phyloP scores from a whole-genome alignment of 2,329 filamentous ascomycete species.

The Hypoxylon sp. region DNA sequence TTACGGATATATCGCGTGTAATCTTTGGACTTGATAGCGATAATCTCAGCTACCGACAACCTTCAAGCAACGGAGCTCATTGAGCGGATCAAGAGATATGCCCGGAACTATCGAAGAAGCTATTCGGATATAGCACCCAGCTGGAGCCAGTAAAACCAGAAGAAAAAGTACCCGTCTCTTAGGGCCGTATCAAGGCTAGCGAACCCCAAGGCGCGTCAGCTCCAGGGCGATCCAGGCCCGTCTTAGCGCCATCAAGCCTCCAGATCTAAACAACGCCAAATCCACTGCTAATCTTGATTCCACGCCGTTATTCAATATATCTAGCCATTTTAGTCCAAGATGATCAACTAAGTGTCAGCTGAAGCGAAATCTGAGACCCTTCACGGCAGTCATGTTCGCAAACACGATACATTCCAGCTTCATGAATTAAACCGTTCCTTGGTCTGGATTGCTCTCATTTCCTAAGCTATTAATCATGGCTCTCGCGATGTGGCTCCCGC shows the following conservation, averaged over 20 bases:
- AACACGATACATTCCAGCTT: slow-evolving; percentile 25
- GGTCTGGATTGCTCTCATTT: slow-evolving; percentile 33
- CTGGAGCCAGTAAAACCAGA: not conserved
- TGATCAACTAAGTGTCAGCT: slow-evolving; percentile 29
- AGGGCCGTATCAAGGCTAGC: slow-evolving; percentile 2
- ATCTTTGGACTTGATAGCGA: not conserved
- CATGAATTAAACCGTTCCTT: slow-evolving; percentile 23
- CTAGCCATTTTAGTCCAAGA: slow-evolving; percentile 33
- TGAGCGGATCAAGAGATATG: not conserved
- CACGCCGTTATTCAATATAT: slow-evolving; percentile 26
- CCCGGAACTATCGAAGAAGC: not conserved
- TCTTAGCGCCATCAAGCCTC: slow-evolving; percentile 26
- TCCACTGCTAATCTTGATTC: slow-evolving; percentile 30
- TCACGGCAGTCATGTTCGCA: slow-evolving; percentile 26
- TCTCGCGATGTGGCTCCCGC: slow-evolving; percentile 10
- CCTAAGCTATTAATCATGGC: slow-evolving; percentile 32
- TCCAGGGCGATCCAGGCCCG: slow-evolving; percentile 20
- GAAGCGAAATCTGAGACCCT: slow-evolving; percentile 36
- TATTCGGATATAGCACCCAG: not conserved
- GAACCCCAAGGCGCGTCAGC: slow-evolving; percentile 14
- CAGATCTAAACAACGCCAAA: slow-evolving; percentile 23
- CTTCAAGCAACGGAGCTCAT: not conserved
- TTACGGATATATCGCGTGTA: not conserved
- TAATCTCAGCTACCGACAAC: not conserved
- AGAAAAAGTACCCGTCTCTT: slow-evolving; percentile 1